Conservation (phyloP, 1,284 basidiomycete genomes). For the Heterobasidion irregulare region DNA sequence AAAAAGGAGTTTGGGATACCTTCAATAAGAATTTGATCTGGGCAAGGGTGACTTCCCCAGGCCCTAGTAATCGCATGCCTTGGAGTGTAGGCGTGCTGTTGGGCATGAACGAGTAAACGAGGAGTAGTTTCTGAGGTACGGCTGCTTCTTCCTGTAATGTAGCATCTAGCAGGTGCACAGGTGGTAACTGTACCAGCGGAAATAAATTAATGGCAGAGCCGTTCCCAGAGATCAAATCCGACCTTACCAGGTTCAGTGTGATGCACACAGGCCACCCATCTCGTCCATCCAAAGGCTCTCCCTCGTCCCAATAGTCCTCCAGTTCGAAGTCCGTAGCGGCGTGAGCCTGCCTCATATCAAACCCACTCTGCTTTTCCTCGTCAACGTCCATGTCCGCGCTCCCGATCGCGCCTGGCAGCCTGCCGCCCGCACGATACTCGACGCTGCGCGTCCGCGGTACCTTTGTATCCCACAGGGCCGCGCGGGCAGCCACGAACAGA, state of each 20-base stretch:
- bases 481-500: conserved; percentile 67
- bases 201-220: neutral
- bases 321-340: conserved; percentile 72
- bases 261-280: conserved; percentile 67
- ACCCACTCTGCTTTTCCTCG: conserved; percentile 34
- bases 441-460: conserved; percentile 65
- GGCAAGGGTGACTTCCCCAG: conserved; percentile 38
- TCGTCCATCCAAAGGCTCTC: conserved; percentile 49
- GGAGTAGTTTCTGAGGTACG: conserved; percentile 41
- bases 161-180: conserved; percentile 62
- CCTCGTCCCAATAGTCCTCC: conserved; percentile 79
- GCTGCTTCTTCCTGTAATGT: conserved; percentile 57
- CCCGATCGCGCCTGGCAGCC: conserved; percentile 16
- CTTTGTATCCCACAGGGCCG: conserved; percentile 72
- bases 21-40: conserved; percentile 43
- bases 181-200: conserved; percentile 31
- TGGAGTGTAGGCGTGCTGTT: conserved; percentile 34
- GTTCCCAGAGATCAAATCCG: neutral
- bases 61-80: conserved; percentile 53
- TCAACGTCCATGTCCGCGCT: conserved; percentile 46
- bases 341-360: conserved; percentile 43
- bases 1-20: conserved; percentile 25
- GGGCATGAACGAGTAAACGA: conserved; percentile 52
- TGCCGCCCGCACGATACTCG: conserved; percentile 34
- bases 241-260: conserved; percentile 62